phyloP scores from a whole-genome alignment of 768 basidiomycete genomes.

The Agrocybe chaxingu region DNA sequence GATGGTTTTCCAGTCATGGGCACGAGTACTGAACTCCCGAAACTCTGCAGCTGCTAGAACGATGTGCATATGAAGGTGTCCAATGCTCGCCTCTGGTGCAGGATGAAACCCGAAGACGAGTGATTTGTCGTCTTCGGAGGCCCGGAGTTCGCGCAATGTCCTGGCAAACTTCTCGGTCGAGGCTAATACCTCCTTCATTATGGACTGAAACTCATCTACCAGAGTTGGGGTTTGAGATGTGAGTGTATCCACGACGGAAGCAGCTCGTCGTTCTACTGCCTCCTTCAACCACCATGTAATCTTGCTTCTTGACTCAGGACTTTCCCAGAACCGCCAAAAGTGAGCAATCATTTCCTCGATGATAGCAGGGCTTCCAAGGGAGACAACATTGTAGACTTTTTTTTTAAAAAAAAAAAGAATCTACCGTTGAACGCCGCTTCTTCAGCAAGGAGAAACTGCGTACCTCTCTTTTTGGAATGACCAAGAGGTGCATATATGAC shows the following conservation, averaged over 20 bases:
- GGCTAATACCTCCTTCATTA: conserved; percentile 1
- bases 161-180: background rate
- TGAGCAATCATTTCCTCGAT: conserved; percentile 7
- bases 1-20: conserved; percentile 9
- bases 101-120: conserved; percentile 7
- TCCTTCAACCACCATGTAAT: conserved; percentile 2
- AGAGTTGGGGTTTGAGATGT: background rate
- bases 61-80: conserved; percentile 7
- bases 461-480: conserved; percentile 8
- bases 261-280: conserved; percentile 1
- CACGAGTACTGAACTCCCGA: conserved; percentile 3
- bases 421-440: background rate
- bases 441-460: background rate
- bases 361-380: conserved; percentile 1
- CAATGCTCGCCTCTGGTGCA: conserved; percentile 7
- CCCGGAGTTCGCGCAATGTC: background rate
- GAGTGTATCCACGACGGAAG: background rate
- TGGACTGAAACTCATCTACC: conserved; percentile 1
- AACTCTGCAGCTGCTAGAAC: background rate
- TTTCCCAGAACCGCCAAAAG: conserved; percentile 5
- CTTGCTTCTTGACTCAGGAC: conserved; percentile 5
- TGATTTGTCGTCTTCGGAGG: background rate
- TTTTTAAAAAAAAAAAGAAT: too few relatives aligned
- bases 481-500: conserved; percentile 9
- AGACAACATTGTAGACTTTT: conserved; percentile 8